phyloP scores from a whole-genome alignment of 768 basidiomycete species.

The Pluteus cervinus region DNA sequence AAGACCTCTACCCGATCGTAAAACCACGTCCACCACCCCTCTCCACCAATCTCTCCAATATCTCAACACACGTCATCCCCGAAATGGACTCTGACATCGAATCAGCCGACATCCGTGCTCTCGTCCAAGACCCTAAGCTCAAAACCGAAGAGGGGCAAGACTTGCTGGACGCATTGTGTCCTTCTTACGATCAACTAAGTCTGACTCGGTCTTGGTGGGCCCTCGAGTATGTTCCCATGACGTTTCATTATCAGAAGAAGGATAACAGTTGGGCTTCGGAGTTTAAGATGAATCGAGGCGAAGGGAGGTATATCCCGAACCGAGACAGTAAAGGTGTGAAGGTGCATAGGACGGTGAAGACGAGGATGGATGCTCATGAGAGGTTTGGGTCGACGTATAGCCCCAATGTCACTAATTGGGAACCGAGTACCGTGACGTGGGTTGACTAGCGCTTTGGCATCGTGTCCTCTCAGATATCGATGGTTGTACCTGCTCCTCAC shows the following conservation, averaged over 20 bases:
- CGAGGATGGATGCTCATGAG: slow-evolving; percentile 47
- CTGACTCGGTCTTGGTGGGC: slow-evolving; percentile 56
- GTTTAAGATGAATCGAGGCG: slow-evolving; percentile 31
- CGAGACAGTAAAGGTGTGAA: slow-evolving; percentile 35
- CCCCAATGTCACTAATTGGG: too few relatives aligned
- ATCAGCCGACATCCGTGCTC: neutral
- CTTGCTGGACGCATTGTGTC: slow-evolving; percentile 48
- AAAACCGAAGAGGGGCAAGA: slow-evolving; percentile 43
- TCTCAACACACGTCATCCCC: neutral
- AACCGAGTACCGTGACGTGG: too few relatives aligned
- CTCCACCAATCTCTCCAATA: neutral
- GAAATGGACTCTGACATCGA: neutral
- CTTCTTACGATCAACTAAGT: slow-evolving; percentile 54
- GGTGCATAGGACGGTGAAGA: slow-evolving; percentile 45
- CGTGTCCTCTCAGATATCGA: too few relatives aligned
- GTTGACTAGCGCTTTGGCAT: too few relatives aligned
- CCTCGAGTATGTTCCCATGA: slow-evolving; percentile 50
- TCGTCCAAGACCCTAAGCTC: too few relatives aligned
- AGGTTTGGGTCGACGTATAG: slow-evolving; percentile 25
- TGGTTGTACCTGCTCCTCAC: too few relatives aligned
- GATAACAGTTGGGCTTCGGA: slow-evolving; percentile 31
- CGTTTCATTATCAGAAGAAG: slow-evolving; percentile 29
- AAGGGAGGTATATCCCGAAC: slow-evolving; percentile 32
- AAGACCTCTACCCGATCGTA: slow-evolving; percentile 22
- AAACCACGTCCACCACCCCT: slow-evolving; percentile 8